Percentiles rank a stretch among this genome's conserved stretches.
These are phyloP conservation scores for Quercus wislizeni DNA, from an alignment of 306 rosid species.

Conservation along the genomic window DNA sequence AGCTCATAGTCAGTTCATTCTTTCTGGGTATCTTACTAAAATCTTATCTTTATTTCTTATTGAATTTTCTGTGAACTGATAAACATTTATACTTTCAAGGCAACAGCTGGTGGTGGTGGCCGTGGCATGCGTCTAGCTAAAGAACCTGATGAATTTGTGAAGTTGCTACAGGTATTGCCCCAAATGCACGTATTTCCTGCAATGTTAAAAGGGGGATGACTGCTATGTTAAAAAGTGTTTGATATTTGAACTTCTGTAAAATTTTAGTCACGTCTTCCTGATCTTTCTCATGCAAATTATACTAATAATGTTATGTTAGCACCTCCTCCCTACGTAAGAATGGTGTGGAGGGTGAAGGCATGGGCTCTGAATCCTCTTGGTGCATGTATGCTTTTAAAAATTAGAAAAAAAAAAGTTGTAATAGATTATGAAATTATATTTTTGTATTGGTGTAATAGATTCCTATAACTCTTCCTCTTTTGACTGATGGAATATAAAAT, in stretches of 20 bases:
- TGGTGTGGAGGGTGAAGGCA: not conserved
- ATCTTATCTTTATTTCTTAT: not conserved
- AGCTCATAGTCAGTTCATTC: no score
- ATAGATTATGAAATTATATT: not conserved
- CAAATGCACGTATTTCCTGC: conserved; percentile 8
- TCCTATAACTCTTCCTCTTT: no score
- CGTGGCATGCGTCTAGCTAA: conserved; percentile 55
- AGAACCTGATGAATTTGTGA: conserved; percentile 83
- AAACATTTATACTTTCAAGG: conserved; percentile 48
- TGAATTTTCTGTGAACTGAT: conserved; percentile 34
- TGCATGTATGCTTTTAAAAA: not conserved
- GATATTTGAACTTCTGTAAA: conserved; percentile 1
- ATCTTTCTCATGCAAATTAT: not conserved
- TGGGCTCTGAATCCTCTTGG: not conserved
- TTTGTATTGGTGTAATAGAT: not conserved
- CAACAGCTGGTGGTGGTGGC: conserved; percentile 99
- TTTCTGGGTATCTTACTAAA: no score
- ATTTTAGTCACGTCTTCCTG: not conserved
- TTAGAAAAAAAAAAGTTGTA: not conserved
- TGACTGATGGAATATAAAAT: not conserved
- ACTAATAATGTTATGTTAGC: not conserved
- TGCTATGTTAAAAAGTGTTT: conserved; percentile 1
- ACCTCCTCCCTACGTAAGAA: not conserved
- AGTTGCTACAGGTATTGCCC: conserved; percentile 79
- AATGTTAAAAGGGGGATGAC: not conserved